Evolutionary conservation across 2,329 filamentous ascomycete genomes (phyloP), one percentile per base, ranked within the genome.

Genomic region (Aspergillus transmontanensis): DNA sequence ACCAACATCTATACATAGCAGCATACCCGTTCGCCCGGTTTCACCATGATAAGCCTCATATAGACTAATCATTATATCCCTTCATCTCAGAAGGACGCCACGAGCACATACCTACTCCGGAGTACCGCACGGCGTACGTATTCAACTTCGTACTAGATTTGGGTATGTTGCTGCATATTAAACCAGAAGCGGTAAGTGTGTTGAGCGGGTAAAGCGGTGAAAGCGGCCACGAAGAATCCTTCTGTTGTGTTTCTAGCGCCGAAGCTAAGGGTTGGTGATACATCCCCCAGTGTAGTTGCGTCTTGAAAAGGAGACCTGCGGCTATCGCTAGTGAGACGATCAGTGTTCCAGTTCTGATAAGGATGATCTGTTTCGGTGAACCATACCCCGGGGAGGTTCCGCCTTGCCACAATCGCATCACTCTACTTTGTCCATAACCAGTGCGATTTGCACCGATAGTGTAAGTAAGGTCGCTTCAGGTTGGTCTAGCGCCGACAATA

Each of bases 231-330:
- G 64, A 62, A 36, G 57, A 69, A 69, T 68, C 66, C 71, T 75
- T 76, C 71, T 74, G 64, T 66, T 66, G 68, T 68, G 64, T 66
- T 75, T 75, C 71, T 75, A 74, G 73, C 70, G 72, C 64, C 66
- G 53, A 71, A 69, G 69, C 72, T 68, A 75, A 74, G 72, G 70
- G 61, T 21, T 63, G 58, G 43, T 55, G 43, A 51, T 51, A 51
- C 36, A 60, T 41, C 45, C 21, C 34, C 55, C 28, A 50, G 58
- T 60, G 30, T 57, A 16, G 41, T 45, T 41, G 41, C 41, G 41
- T 58, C 28, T 11, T 19, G 30, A 39, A 55, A 55, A n/a, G n/a
- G 3, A 55, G 51, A 26, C 32, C 21, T 26, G 21, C 36, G 12
- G n/a, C 16, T 36, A 55, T 55, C 32, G 21, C 36, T 55, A 55